Evolutionary conservation across 2,329 filamentous ascomycete species (phyloP).

Genomic region (Trichophyton rubrum): DNA sequence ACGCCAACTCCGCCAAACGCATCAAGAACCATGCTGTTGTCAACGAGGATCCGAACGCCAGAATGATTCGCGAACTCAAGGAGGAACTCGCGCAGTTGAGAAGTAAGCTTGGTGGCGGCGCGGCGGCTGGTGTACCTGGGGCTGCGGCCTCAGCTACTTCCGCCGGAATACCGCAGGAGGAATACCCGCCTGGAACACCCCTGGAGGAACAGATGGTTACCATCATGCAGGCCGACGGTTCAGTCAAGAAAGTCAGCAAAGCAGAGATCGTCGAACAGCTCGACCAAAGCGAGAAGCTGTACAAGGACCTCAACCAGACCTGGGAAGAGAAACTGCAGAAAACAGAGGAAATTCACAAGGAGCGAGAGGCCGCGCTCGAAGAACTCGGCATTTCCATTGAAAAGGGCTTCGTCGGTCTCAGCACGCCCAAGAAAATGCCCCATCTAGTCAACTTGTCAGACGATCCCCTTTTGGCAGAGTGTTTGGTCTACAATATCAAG

Average conservation of each 20-base stretch:
- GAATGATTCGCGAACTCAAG: constrained; percentile 97
- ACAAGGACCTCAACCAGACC: constrained; percentile 91
- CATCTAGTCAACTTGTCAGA: constrained; percentile 97
- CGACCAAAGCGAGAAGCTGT: constrained; percentile 89
- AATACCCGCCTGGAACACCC: constrained; percentile 86
- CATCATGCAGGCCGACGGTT: constrained; percentile 74
- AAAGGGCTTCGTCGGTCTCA: constrained; percentile 90
- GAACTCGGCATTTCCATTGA: constrained; percentile 98
- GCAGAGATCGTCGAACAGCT: constrained; percentile 96
- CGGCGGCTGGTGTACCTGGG: constrained; percentile 24
- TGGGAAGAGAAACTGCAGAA: constrained; percentile 95
- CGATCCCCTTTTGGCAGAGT: constrained; percentile 85
- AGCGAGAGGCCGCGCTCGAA: constrained; percentile 85
- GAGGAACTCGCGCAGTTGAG: constrained; percentile 80
- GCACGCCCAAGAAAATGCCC: constrained; percentile 97
- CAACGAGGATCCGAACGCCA: constrained; percentile 96
- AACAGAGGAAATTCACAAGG: constrained; percentile 95
- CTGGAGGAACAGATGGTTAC: constrained; percentile 93
- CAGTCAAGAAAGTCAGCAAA: constrained; percentile 90
- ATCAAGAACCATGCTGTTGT: constrained; percentile 99
- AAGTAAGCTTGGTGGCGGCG: constrained; percentile 62
- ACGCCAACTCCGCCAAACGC: constrained; percentile 93
- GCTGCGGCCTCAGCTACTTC: constrained; percentile 33
- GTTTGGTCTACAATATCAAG: constrained; percentile 94
- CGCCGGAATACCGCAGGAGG: constrained; percentile 51